These are phyloP conservation scores for Rhypophila decipiens DNA, from an alignment of 495 filamentous ascomycete species.

Conservation along the genomic window DNA sequence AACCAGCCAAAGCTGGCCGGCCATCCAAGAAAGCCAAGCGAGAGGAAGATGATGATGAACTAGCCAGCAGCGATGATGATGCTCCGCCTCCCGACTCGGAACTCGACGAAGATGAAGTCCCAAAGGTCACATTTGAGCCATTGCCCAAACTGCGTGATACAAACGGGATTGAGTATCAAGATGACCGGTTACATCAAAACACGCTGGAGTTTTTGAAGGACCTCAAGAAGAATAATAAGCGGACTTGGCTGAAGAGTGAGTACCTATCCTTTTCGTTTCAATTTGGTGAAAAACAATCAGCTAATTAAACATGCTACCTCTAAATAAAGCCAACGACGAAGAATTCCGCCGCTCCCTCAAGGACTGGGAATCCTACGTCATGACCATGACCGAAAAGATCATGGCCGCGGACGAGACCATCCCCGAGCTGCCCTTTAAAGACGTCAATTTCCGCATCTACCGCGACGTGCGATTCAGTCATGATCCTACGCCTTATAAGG, in stretches of 20 bases:
- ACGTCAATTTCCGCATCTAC: slow-evolving; percentile 83
- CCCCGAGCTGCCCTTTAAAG: slow-evolving; percentile 74
- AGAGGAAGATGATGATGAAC: slow-evolving; percentile 21
- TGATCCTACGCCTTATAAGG: slow-evolving; percentile 83
- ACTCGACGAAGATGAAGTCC: slow-evolving; percentile 28
- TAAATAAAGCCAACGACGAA: slow-evolving; percentile 57
- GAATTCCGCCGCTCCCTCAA: slow-evolving; percentile 70
- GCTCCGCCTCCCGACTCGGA: slow-evolving; percentile 25
- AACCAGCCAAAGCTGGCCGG: slow-evolving; percentile 1
- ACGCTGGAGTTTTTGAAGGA: slow-evolving; percentile 73
- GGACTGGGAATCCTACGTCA: slow-evolving; percentile 73
- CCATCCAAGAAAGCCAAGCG: too few species aligned
- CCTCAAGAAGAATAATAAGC: slow-evolving; percentile 69
- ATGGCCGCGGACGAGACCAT: slow-evolving; percentile 67
- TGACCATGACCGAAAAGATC: slow-evolving; percentile 61
- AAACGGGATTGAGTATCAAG: slow-evolving; percentile 59
- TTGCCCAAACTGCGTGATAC: slow-evolving; percentile 63
- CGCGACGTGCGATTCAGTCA: slow-evolving; percentile 72
- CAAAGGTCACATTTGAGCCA: slow-evolving; percentile 52
- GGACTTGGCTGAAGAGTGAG: slow-evolving; percentile 74
- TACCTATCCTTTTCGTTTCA: neutral
- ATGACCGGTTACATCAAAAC: slow-evolving; percentile 70
- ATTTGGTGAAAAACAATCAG: neutral
- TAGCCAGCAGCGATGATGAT: slow-evolving; percentile 15
- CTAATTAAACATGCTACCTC: neutral